A percentile compares a stretch with the other conserved stretches of the same genome.
phyloP scores from a whole-genome alignment of 129 eudicot species.

The Flaveria trinervia region DNA sequence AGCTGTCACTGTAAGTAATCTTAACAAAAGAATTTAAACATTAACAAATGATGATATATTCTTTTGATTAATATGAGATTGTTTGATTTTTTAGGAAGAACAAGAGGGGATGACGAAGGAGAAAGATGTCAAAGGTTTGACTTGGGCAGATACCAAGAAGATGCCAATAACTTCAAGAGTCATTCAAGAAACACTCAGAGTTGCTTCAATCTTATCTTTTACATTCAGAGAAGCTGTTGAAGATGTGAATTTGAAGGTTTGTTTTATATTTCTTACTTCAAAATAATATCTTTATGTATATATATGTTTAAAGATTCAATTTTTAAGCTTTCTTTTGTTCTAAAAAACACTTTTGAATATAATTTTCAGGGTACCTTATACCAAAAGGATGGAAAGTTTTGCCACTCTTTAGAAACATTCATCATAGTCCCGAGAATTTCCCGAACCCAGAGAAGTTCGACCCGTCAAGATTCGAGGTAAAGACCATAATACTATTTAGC shows the following conservation, averaged over 20 bases:
- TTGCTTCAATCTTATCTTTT: conserved; percentile 94
- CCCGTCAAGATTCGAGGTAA: conserved; percentile 99
- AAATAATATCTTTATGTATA: not conserved
- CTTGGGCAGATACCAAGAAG: conserved; percentile 83
- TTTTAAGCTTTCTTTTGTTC: not conserved
- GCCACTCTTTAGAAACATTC: conserved; percentile 94
- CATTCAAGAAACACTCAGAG: conserved; percentile 91
- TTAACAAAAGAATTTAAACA: not conserved
- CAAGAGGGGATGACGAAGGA: conserved; percentile 77
- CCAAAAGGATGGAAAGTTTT: conserved; percentile 99
- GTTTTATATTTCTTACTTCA: not conserved
- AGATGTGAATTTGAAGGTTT: conserved; percentile 67
- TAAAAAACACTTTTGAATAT: not conserved
- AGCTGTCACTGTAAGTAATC: conserved; percentile 79
- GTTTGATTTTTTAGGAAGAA: conserved; percentile 67
- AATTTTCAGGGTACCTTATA: conserved; percentile 76
- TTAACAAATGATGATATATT: not conserved
- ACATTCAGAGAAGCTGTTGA: conserved; percentile 99
- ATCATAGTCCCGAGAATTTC: conserved; percentile 83
- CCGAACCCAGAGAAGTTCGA: conserved; percentile 89
- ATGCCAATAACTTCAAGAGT: conserved; percentile 94
- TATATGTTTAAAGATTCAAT: not conserved
- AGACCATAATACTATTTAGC: not conserved
- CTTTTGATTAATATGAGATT: conserved; percentile 19
- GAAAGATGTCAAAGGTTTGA: conserved; percentile 59